Base-by-base conservation (phyloP, 2,329 filamentous ascomycete genomes). In the Fusarium denticulatum region DNA sequence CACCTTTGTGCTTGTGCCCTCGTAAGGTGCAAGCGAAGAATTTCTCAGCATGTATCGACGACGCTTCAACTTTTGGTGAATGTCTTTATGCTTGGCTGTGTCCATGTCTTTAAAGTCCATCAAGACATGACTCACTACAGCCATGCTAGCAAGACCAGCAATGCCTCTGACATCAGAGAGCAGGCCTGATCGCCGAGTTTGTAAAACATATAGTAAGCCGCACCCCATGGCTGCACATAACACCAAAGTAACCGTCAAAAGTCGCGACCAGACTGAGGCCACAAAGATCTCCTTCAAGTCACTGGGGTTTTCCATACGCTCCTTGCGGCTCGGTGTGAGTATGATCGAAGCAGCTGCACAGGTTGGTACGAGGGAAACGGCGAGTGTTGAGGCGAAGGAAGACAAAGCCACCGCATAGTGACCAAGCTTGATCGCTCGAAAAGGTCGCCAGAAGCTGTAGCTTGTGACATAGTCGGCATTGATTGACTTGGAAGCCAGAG, bases 61-160 rank as follows among this genome's bases (percentile, higher is more conserved):
- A 34, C 89, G 82, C 69, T 90, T 90, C n/a, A 94, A 85, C 74
- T 87, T 88, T 56, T 89, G 85, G 79, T 94, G 92, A 46, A 94
- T 94, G 59, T 91, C 88, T 55, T 89, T 84, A 60, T 91, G 89
- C 9, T 86, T 89, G 13, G 89, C 91, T 3, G 89, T 88, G 78
- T 94, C 92, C 82, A 93, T 88, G 64, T 91, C 91, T 71, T 90
- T 90, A 78, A 94, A 94, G 78, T 94, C 92, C 81, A 90, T 90
- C 71, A 94, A 83, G 78, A 94, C 93, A 73, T 94, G 92, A 71
- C 88, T 90, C 69, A 89, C 89, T 6, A 93, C 92, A 15, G 92
- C 92, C 92, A 94, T 94, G 63, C 92, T 90, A 11, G 92, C 92
- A 42, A 94, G 86, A 4, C 92, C 92, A 4, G 92, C 91, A 58